Evolutionary conservation across 805 yeast species (phyloP).

Genomic region (Metschnikowia anglica): DNA sequence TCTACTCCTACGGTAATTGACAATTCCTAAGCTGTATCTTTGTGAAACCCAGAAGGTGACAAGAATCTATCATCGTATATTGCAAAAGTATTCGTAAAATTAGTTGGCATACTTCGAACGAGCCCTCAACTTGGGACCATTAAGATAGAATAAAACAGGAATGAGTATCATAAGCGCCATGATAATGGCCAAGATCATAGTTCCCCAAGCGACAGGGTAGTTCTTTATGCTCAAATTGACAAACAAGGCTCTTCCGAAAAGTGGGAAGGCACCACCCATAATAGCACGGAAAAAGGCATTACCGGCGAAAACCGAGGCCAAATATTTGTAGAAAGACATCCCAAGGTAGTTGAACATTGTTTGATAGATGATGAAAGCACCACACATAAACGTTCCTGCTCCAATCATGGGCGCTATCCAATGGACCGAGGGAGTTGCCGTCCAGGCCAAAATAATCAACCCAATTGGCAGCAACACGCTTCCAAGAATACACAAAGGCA

Average conservation of each 20-base stretch:
- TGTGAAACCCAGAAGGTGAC: no score
- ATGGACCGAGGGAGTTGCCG: slow-evolving; percentile 14
- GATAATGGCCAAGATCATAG: slow-evolving; percentile 13
- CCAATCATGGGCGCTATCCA: slow-evolving; percentile 19
- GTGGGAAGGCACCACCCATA: slow-evolving; percentile 20
- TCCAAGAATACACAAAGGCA: slow-evolving; percentile 14
- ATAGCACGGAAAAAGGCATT: slow-evolving; percentile 16
- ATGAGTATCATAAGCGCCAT: slow-evolving; percentile 10
- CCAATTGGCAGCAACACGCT: slow-evolving; percentile 15
- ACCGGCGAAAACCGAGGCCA: slow-evolving; percentile 19
- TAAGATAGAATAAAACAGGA: slow-evolving; percentile 12
- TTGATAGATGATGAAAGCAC: slow-evolving; percentile 16
- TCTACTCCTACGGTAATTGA: no score
- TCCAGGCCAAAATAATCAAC: slow-evolving; percentile 16
- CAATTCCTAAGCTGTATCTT: no score
- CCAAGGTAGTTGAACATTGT: slow-evolving; percentile 17
- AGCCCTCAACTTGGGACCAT: slow-evolving; percentile 17
- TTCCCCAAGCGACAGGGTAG: slow-evolving; percentile 17
- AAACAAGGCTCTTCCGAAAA: slow-evolving; percentile 16
- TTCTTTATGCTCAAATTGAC: slow-evolving; percentile 8
- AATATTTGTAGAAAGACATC: slow-evolving; percentile 13
- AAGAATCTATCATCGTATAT: no score
- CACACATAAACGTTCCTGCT: slow-evolving; percentile 11
- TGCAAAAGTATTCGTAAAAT: no score
- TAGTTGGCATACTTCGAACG: slow-evolving; percentile 17